Base-by-base conservation (phyloP, 1,139 yeast genomes). In the Geotrichum siamense region DNA sequence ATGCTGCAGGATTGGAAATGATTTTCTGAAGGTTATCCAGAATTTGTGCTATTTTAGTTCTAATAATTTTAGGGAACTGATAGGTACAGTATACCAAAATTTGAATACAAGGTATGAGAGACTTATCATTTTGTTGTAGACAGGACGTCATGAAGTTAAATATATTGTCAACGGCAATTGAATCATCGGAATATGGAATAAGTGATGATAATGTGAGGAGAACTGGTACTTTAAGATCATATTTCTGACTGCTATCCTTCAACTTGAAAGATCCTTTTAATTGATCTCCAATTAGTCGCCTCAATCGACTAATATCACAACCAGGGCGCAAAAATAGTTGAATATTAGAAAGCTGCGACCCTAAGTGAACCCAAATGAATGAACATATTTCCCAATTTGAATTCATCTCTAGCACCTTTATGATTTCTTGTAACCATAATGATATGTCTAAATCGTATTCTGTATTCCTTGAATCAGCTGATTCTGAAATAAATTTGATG, bases 31-130 rank as follows among this genome's bases (percentile, higher is more conserved):
- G 65, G 43, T 75, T 76, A 12, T 82, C 74, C 49, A 85, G 67
- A 8, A 85, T 78, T 17, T 75, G 76, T 3, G 81, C 71, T 39
- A 85, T 60, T 53, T 69, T 80, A 55, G 79, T 79, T 60, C 81
- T 82, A 44, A 85, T 70, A 0, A 91, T 79, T 13, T 73, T 59
- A 0, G 95, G 94, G 37, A 82, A 70, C 57, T 84, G 94, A 58
- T 82, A 83, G 59, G 94, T 83, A 53, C 93, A 82, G 1, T 82
- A 72, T 1, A 84, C 77, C 49, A 86, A 65, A 22, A 81, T 79
- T 54, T 85, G 87, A 38, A 86, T 74, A 54, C 87, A 77, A 1
- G 93, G 86, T 26, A 82, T 75, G 0, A 87, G 85, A 0, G 93
- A 77, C 50, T 75, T 76, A 50, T 84, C 87, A 82, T 89, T 82